These are phyloP conservation scores for Sisymbrium altissimum DNA, from an alignment of 345 rosid genomes.

Conservation along the genomic window DNA sequence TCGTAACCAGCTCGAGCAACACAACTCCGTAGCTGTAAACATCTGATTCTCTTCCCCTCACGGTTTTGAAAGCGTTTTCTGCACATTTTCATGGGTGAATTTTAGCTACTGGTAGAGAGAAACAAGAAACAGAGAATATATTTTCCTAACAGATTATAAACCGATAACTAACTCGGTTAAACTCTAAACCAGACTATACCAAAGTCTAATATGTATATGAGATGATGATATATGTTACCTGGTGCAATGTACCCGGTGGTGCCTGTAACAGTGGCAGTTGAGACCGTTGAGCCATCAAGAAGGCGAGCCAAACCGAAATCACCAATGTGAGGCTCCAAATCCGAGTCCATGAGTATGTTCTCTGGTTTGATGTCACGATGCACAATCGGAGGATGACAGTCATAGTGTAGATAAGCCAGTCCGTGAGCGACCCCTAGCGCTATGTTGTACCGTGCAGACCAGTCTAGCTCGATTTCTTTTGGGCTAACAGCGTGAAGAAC, in stretches of 20 bases:
- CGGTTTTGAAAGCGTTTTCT: slow-evolving; percentile 58
- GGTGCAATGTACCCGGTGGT: slow-evolving; percentile 84
- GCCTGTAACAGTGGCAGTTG: slow-evolving; percentile 46
- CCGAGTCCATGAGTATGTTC: slow-evolving; percentile 66
- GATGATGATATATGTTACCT: slow-evolving; percentile 37
- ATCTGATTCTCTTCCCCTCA: slow-evolving; percentile 55
- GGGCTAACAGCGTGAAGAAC: slow-evolving; percentile 43
- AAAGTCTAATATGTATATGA: neutral
- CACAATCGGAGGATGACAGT: slow-evolving; percentile 64
- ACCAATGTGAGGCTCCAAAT: slow-evolving; percentile 73
- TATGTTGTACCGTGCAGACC: slow-evolving; percentile 56
- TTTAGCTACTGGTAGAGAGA: neutral
- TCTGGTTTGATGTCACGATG: slow-evolving; percentile 83
- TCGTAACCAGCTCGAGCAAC: slow-evolving; percentile 54
- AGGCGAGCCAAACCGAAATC: slow-evolving; percentile 83
- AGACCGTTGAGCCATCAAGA: slow-evolving; percentile 45
- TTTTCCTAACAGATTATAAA: neutral
- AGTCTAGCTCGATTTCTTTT: slow-evolving; percentile 33
- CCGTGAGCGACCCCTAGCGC: slow-evolving; percentile 72
- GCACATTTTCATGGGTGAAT: slow-evolving; percentile 6
- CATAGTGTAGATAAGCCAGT: slow-evolving; percentile 75
- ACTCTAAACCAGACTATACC: neutral
- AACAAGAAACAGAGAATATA: neutral
- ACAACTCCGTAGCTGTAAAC: slow-evolving; percentile 70
- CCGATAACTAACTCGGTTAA: neutral